These are phyloP conservation scores for Leishmania major DNA, from an alignment of 208 protist species.

Conservation along the genomic window DNA sequence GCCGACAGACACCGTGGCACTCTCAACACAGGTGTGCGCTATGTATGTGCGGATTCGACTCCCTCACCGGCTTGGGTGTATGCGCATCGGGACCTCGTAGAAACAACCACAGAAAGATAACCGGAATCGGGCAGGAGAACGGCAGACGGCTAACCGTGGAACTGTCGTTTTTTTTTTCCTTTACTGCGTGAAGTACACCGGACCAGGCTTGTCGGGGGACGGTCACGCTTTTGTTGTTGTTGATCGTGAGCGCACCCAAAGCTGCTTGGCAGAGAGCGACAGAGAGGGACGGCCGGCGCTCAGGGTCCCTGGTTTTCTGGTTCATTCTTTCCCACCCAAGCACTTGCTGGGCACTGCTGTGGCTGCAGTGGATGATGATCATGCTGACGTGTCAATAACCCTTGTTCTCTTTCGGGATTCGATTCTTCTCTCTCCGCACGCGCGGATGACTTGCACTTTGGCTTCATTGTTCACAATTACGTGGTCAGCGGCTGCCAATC, in stretches of 20 bases:
- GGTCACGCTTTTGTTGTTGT: not conserved
- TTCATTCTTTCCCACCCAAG: not conserved
- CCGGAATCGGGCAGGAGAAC: not conserved
- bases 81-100: not conserved
- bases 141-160: not conserved
- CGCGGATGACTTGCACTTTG: not conserved
- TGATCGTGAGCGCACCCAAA: not conserved
- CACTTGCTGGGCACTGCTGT: not conserved
- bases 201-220: not conserved
- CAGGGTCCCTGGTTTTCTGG: slow-evolving; percentile 1
- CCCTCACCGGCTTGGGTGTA: not conserved
- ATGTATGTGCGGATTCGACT: not conserved
- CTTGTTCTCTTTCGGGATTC: slow-evolving; percentile 10
- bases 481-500: no score
- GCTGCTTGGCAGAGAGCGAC: not conserved
- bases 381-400: not conserved
- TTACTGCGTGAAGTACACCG: not conserved
- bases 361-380: not conserved
- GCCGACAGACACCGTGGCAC: not conserved
- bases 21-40: not conserved
- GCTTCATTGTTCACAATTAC: not conserved
- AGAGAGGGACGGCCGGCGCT: not conserved
- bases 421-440: slow-evolving; percentile 7
- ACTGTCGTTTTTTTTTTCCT: not conserved
- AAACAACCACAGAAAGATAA: not conserved